Evolutionary conservation across 495 filamentous ascomycete genomes (phyloP).

Genomic region (Cercophora scortea): DNA sequence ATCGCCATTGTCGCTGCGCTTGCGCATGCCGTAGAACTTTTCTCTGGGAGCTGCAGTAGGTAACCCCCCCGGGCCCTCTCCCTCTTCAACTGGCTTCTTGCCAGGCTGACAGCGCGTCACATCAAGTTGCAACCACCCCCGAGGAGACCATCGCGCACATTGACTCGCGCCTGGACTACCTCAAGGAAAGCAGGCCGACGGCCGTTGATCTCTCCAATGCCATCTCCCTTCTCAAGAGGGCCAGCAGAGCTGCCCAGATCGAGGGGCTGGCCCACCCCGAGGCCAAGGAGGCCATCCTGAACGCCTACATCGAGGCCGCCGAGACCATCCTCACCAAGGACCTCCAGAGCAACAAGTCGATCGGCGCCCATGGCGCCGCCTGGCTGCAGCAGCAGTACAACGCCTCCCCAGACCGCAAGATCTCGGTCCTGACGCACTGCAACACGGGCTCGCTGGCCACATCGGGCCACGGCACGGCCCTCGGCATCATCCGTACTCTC

Average conservation of each 20-base stretch:
- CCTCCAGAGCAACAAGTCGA: slow-evolving; percentile 73
- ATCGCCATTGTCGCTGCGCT: slow-evolving; percentile 96
- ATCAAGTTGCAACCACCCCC: slow-evolving; percentile 23
- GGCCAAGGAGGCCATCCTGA: slow-evolving; percentile 39
- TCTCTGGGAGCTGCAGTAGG: slow-evolving; percentile 43
- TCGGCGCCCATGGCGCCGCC: slow-evolving; percentile 73
- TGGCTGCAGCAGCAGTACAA: slow-evolving; percentile 58
- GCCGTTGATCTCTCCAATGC: slow-evolving; percentile 93
- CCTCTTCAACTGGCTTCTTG: too few relatives aligned
- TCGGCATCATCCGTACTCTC: slow-evolving; percentile 88
- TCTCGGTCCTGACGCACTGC: slow-evolving; percentile 86
- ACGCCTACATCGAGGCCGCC: slow-evolving; percentile 66
- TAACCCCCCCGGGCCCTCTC: too few relatives aligned
- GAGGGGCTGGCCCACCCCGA: slow-evolving; percentile 21
- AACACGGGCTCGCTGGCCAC: slow-evolving; percentile 97
- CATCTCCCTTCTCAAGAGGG: slow-evolving; percentile 62
- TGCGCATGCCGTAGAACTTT: slow-evolving; percentile 69
- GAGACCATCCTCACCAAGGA: slow-evolving; percentile 87
- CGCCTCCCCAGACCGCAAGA: slow-evolving; percentile 34
- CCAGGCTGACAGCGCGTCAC: neutral
- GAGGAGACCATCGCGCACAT: slow-evolving; percentile 62
- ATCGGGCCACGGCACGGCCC: slow-evolving; percentile 89
- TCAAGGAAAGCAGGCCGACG: slow-evolving; percentile 81
- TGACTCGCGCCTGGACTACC: slow-evolving; percentile 65
- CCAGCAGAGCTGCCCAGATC: slow-evolving; percentile 35